phyloP scores from a whole-genome alignment of 139 green algal species.

The Yamagishiella unicocca region DNA sequence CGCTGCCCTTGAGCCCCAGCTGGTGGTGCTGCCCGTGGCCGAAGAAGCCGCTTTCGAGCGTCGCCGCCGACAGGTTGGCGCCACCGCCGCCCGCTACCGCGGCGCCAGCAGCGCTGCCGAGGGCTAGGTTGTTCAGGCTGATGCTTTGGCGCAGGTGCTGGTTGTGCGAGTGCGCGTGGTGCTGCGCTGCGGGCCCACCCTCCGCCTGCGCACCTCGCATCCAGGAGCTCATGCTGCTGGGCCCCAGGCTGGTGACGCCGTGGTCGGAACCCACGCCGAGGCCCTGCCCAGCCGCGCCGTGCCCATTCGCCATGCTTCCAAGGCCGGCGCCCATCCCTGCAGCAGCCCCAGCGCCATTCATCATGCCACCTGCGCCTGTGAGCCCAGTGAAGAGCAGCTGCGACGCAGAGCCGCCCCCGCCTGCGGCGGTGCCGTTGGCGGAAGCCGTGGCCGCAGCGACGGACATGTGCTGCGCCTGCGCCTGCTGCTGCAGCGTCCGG shows the following conservation, averaged over 20 bases:
- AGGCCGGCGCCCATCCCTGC: neutral
- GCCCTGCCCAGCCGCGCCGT: neutral
- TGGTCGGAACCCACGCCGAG: neutral
- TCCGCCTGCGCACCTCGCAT: conserved; percentile 26
- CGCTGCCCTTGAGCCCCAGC: conserved; percentile 20
- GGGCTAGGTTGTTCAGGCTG: conserved; percentile 23
- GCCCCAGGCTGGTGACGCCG: neutral
- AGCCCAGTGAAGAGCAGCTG: conserved; percentile 21
- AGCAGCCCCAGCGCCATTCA: neutral
- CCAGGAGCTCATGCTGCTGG: neutral
- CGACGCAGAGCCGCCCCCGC: neutral
- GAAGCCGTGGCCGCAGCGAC: neutral
- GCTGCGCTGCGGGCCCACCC: neutral
- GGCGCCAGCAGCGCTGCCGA: neutral
- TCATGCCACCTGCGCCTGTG: neutral
- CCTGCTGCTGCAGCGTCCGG: conserved; percentile 28
- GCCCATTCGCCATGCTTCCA: neutral
- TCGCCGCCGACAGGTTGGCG: neutral
- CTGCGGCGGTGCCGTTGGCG: neutral
- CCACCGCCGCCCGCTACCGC: neutral
- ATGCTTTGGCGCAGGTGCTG: conserved; percentile 42
- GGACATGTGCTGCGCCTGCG: neutral
- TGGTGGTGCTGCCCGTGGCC: conserved; percentile 5
- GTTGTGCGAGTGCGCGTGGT: neutral
- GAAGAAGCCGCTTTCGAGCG: conserved; percentile 14